These are phyloP conservation scores for Rubus parviflorus DNA, from an alignment of 306 rosid genomes.

Conservation along the genomic window DNA sequence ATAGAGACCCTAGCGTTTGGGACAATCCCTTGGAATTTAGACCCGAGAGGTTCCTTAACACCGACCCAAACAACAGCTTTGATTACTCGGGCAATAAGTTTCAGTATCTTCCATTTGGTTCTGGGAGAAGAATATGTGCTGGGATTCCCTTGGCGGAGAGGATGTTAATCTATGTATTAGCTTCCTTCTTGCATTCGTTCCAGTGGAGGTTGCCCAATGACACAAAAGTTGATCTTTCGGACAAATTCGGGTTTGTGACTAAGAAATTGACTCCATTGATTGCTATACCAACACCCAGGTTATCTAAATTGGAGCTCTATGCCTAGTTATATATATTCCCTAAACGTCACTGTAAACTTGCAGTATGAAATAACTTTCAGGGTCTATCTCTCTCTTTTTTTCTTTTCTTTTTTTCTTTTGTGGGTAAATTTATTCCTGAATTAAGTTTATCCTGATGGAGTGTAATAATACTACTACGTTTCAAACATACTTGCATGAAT, in stretches of 20 bases:
- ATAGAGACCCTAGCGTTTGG: slow-evolving; percentile 33
- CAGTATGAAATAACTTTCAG: background rate
- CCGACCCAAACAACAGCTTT: background rate
- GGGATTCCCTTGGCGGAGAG: slow-evolving; percentile 30
- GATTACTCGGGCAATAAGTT: slow-evolving; percentile 21
- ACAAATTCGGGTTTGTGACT: slow-evolving; percentile 22
- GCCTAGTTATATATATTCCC: background rate
- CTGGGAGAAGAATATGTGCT: slow-evolving; percentile 29
- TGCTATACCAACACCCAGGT: slow-evolving; percentile 26
- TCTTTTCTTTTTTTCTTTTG: no score
- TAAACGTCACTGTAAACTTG: background rate
- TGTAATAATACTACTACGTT: no score
- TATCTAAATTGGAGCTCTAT: slow-evolving; percentile 22
- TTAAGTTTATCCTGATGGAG: no score
- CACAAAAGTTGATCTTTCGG: slow-evolving; percentile 2
- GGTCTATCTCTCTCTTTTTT: background rate
- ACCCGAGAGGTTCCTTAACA: slow-evolving; percentile 23
- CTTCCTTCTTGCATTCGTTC: slow-evolving; percentile 26
- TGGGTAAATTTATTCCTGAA: no score
- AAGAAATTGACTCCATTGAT: slow-evolving; percentile 21
- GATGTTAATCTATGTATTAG: background rate
- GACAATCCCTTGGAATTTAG: slow-evolving; percentile 23
- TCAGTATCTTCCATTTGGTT: slow-evolving; percentile 34
- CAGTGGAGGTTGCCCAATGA: slow-evolving; percentile 28
- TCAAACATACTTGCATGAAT: no score